These are phyloP conservation scores for Candida ortonii DNA, from an alignment of 805 yeast genomes.

Conservation along the genomic window DNA sequence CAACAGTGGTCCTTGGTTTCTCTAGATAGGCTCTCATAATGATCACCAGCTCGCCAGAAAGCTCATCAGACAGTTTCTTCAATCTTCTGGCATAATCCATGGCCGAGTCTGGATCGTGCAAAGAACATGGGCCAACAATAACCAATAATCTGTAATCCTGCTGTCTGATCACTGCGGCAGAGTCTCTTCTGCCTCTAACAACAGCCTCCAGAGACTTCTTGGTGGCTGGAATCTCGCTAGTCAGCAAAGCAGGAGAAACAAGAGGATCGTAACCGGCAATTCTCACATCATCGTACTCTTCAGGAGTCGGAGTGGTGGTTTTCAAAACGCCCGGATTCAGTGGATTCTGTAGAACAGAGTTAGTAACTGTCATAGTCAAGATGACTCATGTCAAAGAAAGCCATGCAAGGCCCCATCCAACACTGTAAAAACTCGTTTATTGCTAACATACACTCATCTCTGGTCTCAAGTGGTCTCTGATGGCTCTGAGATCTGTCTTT, in stretches of 20 bases:
- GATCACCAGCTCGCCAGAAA: constrained; percentile 71
- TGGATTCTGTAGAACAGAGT: constrained; percentile 7
- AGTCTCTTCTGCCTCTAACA: constrained; percentile 71
- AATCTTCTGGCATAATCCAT: constrained; percentile 78
- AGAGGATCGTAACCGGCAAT: constrained; percentile 90
- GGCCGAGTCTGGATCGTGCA: constrained; percentile 89
- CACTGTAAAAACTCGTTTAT: no score
- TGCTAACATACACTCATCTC: no score
- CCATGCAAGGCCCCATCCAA: no score
- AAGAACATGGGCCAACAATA: constrained; percentile 95
- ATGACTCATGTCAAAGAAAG: no score
- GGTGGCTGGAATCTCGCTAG: constrained; percentile 74
- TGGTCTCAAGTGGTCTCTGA: no score
- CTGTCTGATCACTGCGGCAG: constrained; percentile 69
- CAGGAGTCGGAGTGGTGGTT: constrained; percentile 49
- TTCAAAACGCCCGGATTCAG: constrained; percentile 11
- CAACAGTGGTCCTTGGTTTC: constrained; percentile 98
- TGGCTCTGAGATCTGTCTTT: no score
- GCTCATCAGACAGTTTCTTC: constrained; percentile 63
- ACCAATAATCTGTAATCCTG: constrained; percentile 81
- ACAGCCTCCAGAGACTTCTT: constrained; percentile 59
- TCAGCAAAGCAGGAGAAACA: constrained; percentile 87
- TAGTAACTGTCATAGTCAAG: no score
- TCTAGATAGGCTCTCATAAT: constrained; percentile 98
- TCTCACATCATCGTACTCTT: constrained; percentile 73